Conservation (phyloP, 108 stramenopile species). For the Parmales sp. region DNA sequence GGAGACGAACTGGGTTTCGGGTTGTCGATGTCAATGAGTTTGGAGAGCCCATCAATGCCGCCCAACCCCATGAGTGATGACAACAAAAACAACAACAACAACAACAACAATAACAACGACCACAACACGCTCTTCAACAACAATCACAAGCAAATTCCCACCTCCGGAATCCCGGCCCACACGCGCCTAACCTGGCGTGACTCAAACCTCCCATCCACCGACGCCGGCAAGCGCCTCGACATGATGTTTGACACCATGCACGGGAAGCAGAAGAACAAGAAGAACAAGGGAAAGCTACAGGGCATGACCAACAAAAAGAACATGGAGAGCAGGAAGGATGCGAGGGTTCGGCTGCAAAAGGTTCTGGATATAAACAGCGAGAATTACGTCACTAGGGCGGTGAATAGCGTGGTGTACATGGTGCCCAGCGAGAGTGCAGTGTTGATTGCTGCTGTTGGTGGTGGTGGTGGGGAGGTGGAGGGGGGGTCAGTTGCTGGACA, state of each 20-base stretch:
- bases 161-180: background rate
- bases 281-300: background rate
- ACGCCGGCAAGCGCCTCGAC: background rate
- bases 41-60: too few relatives aligned
- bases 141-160: background rate
- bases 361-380: background rate
- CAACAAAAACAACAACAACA: too few relatives aligned
- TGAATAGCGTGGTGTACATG: background rate
- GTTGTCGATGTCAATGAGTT: too few relatives aligned
- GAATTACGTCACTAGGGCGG: background rate
- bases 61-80: too few relatives aligned
- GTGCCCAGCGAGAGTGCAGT: background rate
- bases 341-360: background rate
- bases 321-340: background rate
- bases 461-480: background rate
- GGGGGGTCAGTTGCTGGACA: background rate
- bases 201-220: background rate
- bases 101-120: too few relatives aligned
- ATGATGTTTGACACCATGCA: background rate
- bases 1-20: background rate
- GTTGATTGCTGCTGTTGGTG: background rate
- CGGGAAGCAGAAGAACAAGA: background rate
- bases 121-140: too few relatives aligned
- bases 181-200: background rate
- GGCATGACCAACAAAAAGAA: background rate